These are phyloP conservation scores for Penicillium goetzii DNA, from an alignment of 495 filamentous ascomycete species.

Conservation along the genomic window DNA sequence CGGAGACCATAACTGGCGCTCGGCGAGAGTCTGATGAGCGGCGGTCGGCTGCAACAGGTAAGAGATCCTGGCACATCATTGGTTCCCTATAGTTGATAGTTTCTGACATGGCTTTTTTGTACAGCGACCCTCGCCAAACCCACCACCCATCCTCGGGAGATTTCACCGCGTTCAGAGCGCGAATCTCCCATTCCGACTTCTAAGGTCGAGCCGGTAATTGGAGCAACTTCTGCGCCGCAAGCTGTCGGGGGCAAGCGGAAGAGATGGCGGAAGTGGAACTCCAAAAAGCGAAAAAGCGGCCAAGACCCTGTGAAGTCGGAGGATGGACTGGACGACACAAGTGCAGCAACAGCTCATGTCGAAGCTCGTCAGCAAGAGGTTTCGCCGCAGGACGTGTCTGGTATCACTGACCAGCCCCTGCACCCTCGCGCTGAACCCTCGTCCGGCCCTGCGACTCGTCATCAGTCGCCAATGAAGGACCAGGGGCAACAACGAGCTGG, in stretches of 20 bases:
- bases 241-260: background rate
- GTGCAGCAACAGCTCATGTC: constrained; percentile 7
- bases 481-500: constrained; percentile 2
- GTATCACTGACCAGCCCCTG: constrained; percentile 3
- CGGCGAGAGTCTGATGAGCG: background rate
- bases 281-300: background rate
- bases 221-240: background rate
- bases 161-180: constrained; percentile 2
- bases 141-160: background rate
- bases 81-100: background rate
- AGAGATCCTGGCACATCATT: background rate
- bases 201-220: background rate
- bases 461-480: constrained; percentile 2
- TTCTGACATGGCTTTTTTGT: background rate
- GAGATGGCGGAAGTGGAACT: background rate
- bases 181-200: background rate
- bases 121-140: background rate
- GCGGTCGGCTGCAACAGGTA: constrained; percentile 4
- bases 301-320: background rate
- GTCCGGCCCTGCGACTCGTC: background rate
- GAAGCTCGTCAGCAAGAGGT: constrained; percentile 7
- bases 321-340: background rate
- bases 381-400: constrained; percentile 1
- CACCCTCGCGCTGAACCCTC: constrained; percentile 8
- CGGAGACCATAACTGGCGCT: background rate